Evolutionary conservation across 768 basidiomycete species (phyloP), one percentile per base, ranked within the genome.

Genomic region (Boletus edulis): DNA sequence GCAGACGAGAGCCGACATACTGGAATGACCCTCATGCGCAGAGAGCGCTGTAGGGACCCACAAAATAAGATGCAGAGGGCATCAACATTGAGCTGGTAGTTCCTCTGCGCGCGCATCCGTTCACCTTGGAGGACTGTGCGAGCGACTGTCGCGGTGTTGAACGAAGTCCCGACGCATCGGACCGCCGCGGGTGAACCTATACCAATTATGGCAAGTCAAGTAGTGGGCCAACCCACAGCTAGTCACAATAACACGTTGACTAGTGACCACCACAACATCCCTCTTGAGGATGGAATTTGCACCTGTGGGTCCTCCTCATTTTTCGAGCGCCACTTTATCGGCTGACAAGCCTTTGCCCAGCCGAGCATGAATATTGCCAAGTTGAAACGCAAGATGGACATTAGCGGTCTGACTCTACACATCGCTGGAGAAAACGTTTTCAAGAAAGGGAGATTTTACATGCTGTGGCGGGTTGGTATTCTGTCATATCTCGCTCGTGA

Each of bases 401-500:
- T 68, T 2, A 42, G 59, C 17, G 46, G 48, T 39, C 47, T 72
- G 35, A 71, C 65, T 29, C 18, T 72, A 17, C 50, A 43, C 2
- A 41, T 67, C 12, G 46, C 49, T 2, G 63, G 49, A 18, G 39
- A 35, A 18, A 61, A 52, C 14, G 8, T 51, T 15, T 17, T 31
- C 14, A 8, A 1, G 17, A 45, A 43, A 13, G 71, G 69, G 10
- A 55, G 59, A 37, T 66, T 67, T 42, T 71, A 59, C 20, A 41
- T 65, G 44, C 38, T 71, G 22, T 69, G 71, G 69, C 68, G 43
- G 62, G 66, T 69, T 39, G 22, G 20, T 44, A 13, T 52, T 37
- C n/a, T 39, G 7, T 46, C 11, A 2, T 14, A 5, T 54, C 12
- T 17, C 34, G 20, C 14, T 39, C 14, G 20, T 18, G 31, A 10